Base-by-base conservation (phyloP, 441 rosid species). In the Sinapis alba region DNA sequence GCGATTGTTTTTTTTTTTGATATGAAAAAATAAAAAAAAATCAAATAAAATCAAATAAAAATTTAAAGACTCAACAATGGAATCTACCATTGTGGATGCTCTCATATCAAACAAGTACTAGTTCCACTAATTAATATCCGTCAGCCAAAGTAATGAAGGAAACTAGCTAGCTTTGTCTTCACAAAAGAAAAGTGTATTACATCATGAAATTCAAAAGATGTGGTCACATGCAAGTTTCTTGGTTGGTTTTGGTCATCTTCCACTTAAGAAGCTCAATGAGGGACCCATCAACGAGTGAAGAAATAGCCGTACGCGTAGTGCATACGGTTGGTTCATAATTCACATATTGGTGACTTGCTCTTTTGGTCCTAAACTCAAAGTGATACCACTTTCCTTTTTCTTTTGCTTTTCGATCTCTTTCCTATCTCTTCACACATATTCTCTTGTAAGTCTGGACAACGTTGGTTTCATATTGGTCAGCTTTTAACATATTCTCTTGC, bases 291-390 rank as follows among this genome's bases (percentile, higher is more conserved):
- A 75, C 34, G n/a, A 36, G 47, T 61, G 59, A 75, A 23, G 68
- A 34, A 62, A 51, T 34, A 75, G 57, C 79, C 79, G 79, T 75
- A 75, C 79, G 58, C 63, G 69, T 69, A 51, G 79, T 75, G 69
- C 12, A 38, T 68, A 61, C 79, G 32, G 62, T 61, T 21, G 32
- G 62, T 61, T 21, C 63, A 58, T 23, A 60, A 38, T 61, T 21
- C 69, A 58, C 16, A 28, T 16, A 74, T 28, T 27, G 50, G 51
- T 60, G 61, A 58, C 13, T 74, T 38, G 3, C 68, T 32, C n/a
- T 62, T 61, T 50, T 75, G 64, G 74, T 68, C 74, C 73, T 32
- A 11, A 11, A 36, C 32, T 34, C 43, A 13, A 27, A 24, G 27
- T 27, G 2, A 3, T 8, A 65, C 5, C 50, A 28, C 53, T 58